Base-by-base conservation (phyloP, 176 grass and related monocot genomes). In the Elaeis guineensis region DNA sequence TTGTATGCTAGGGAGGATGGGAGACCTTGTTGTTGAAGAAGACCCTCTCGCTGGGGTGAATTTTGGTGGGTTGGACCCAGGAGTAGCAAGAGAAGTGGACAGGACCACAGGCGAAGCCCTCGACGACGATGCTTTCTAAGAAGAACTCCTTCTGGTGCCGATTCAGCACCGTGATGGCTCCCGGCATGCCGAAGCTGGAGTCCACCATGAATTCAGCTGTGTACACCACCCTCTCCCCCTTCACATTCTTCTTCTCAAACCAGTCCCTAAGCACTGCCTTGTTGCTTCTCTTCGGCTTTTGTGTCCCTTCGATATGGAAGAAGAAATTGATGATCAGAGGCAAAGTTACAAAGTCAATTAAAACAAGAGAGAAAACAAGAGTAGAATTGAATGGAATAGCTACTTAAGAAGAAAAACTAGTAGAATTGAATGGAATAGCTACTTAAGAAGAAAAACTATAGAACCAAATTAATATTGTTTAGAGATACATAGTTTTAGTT, bases 231-330 rank as follows among this genome's bases (percentile, higher is more conserved):
- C 64, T 64, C 61, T 92, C 84, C 61, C 73, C 70, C 72, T 92
- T 92, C 19, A 70, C 22, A 61, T 98, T 78, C 67, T 85, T 85
- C 77, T 98, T 98, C 58, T 92, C 76, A 72, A 89, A 98, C 93
- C 93, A 98, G 1, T 79, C 84, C 26, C 72, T 70, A 30, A 98
- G 64, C 51, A 57, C 32, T 0, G 84, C 81, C 7, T 4, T 57
- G 71, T 65, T 87, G 80, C 86, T 95, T 69, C 54, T 82, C 78
- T 74, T 84, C 2, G 83, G 60, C 0, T n/a, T 58, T 4, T 77
- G 74, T 11, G 81, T 84, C 29, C 73, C 91, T 95, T 44, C 1
- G 11, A 12, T 12, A 44, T 44, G 35, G 11, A 44, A 44, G 35
- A 44, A 44, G 35, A 35, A 35, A 44, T 44, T 12, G 11, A 3